Base-by-base conservation (phyloP, 2,329 filamentous ascomycete genomes). In the Uncinocarpus reesii region DNA sequence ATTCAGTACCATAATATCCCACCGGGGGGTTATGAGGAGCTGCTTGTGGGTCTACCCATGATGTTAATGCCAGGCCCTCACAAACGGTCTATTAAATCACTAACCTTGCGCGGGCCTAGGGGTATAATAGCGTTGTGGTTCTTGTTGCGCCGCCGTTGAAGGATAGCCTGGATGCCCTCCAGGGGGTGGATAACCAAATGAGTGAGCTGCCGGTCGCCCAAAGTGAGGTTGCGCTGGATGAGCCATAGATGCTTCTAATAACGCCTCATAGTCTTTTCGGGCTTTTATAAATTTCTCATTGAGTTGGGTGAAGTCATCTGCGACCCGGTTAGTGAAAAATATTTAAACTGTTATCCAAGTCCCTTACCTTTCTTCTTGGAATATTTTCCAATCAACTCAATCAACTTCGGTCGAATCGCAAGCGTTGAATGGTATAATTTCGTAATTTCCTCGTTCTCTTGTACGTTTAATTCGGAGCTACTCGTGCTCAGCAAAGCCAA, bases 261-360 rank as follows among this genome's bases (percentile, higher is more conserved):
- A 76, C 24, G 86, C 82, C 68, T 98, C 92, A 64, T 98, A 98
- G 68, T 98, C 92, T 59, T 90, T 80, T 55, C 92, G 83, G 38
- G 92, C 92, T 69, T 98, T 98, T 74, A 98, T 96, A 67, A 98
- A 98, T 70, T 96, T 96, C 67, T 98, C 92, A 61, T 98, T 98
- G 53, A 98, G 73, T 64, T 96, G 90, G 1, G 92, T 95, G 62
- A 98, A 96, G 65, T 98, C 92, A 67, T 98, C 92, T 94, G 55
- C 24, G 13, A 41, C 21, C 24, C 10, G 7, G 38, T 15, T 31
- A 38, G 20, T 21, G 40, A 46, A 10, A 10, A 37, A 6, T 15
- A 11, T 23, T 10, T 7, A 21, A 28, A 7, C 4, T 16, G 15
- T 2, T 44, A 69, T 65, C 46, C 8, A 24, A 8, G 15, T n/a